Evolutionary conservation across 345 rosid genomes (phyloP), one percentile per base, ranked within the genome.

Genomic region (Lumnitzera littorea): DNA sequence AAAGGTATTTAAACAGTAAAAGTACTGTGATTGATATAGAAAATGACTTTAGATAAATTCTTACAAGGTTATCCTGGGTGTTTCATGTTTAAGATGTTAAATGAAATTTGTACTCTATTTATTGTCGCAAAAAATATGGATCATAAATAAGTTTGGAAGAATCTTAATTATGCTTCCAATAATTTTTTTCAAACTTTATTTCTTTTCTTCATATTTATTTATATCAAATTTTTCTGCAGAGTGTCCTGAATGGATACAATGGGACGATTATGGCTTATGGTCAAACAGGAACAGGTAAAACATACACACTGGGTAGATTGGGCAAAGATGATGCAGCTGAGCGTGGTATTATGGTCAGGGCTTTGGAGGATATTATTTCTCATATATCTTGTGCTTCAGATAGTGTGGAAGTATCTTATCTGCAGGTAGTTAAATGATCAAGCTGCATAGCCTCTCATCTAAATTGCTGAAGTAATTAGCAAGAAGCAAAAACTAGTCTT

Each of bases 211-310:
- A 29, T 13, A 10, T 48, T 23, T 51, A 36, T 43, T 31, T 60
- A 50, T 50, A 41, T 55, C 12, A 13, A 62, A 29, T 56, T 69
- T 81, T 70, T 51, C 20, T 69, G 82, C 83, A 92, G 98, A 79
- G 96, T 67, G 96, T 92, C 50, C 52, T 87, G 91, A 75, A 54
- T 74, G 98, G 98, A 53, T 92, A 92, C 68, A 92, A 92, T 72
- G 98, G 96, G 58, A 92, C 98, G 3, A 78, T 92, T 54, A 89
- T 92, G 98, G 98, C 96, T 61, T 92, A 92, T 12, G 98, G 98
- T 67, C 98, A 92, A 80, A 92, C 96, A 0, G 96, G 96, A 14
- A 92, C 89, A 0, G 96, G 98, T 24, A 92, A 92, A 74, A 92
- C 98, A 50, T 87, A 85, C 68, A 89, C 96, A 1, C 89, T 89